Conservation (phyloP, 768 basidiomycete genomes). For the Boletus rex-veris region DNA sequence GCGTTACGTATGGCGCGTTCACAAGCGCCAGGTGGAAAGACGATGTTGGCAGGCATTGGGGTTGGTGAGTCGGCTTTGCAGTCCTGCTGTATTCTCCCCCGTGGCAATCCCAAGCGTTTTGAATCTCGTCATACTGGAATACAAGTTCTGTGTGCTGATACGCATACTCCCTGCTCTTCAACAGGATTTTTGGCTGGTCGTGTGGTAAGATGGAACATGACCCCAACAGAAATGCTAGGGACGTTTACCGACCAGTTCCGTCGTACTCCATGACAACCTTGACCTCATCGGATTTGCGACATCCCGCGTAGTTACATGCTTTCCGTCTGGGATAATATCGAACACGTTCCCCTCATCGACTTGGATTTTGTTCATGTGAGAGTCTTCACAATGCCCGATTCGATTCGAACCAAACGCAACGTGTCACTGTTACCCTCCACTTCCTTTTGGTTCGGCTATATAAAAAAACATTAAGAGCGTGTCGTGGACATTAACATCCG, state of each 20-base stretch:
- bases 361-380: not conserved
- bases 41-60: constrained; percentile 59
- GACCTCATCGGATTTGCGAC: not conserved
- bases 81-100: not conserved
- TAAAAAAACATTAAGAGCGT: too few species aligned
- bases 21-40: constrained; percentile 64
- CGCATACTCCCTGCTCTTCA: not conserved
- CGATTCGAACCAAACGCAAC: not conserved
- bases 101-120: not conserved
- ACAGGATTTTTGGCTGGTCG: constrained; percentile 31
- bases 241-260: constrained; percentile 12
- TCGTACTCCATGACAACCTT: not conserved
- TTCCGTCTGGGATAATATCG: not conserved
- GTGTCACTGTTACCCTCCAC: not conserved
- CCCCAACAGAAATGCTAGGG: constrained; percentile 22
- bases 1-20: constrained; percentile 63
- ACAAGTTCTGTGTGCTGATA: constrained; percentile 7
- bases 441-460: too few species aligned
- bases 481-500: too few species aligned
- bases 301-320: not conserved
- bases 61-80: constrained; percentile 42
- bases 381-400: not conserved
- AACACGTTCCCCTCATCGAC: not conserved
- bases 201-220: constrained; percentile 30
- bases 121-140: not conserved